Conservation (phyloP, 2,329 filamentous ascomycete species). For the Colletotrichum graminicola region DNA sequence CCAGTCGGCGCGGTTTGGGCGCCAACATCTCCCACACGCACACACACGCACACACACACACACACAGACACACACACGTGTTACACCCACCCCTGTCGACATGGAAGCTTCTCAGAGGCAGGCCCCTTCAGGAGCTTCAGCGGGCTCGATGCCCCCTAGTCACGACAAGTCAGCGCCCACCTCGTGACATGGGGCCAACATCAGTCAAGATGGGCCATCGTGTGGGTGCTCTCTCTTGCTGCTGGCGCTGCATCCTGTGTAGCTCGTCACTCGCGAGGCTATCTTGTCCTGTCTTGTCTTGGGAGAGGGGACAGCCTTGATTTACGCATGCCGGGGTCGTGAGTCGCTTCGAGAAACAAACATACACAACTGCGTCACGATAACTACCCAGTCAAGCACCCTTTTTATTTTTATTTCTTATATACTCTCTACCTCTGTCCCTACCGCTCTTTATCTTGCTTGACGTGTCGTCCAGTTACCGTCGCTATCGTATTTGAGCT, state of each 20-base stretch:
- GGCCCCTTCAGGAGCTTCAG: not conserved
- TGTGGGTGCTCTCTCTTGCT: not conserved
- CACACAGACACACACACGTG: not conserved
- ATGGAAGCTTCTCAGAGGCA: not conserved
- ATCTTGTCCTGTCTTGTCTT: not conserved
- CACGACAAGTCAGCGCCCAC: conserved; percentile 15
- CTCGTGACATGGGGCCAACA: conserved; percentile 4
- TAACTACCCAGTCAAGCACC: not conserved
- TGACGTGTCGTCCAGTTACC: not conserved
- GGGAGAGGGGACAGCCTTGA: not conserved
- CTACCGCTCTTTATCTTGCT: not conserved
- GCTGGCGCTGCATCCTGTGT: not conserved
- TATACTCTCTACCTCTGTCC: no score
- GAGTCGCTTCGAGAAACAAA: not conserved
- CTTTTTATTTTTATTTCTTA: not conserved
- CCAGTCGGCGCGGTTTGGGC: not conserved
- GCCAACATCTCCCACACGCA: not conserved
- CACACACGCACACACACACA: not conserved
- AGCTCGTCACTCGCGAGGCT: not conserved
- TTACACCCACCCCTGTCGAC: not conserved
- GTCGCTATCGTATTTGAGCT: not conserved
- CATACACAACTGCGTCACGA: not conserved
- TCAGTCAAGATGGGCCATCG: conserved; percentile 15
- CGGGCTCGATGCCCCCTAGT: conserved; percentile 3
- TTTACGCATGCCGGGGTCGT: conserved; percentile 3